These are phyloP conservation scores for Linnemannia hyalina DNA, from an alignment of 192 early-diverging fungal species.

Conservation along the genomic window DNA sequence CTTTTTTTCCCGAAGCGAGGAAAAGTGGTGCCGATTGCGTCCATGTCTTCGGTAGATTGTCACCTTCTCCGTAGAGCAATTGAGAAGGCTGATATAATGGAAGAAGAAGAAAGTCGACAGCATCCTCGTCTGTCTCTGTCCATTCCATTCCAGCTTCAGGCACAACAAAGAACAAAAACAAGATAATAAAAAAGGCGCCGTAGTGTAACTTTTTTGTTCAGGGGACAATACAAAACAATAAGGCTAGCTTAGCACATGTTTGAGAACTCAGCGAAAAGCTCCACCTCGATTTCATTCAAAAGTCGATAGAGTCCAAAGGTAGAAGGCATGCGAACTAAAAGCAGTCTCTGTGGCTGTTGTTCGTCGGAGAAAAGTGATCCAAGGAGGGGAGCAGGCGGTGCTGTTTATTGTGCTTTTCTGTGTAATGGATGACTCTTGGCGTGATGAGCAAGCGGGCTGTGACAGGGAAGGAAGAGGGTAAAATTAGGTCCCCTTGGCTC, in stretches of 20 bases:
- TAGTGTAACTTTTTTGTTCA: background rate
- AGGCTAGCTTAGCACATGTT: background rate
- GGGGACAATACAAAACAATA: too few species aligned
- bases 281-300: background rate
- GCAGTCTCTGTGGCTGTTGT: background rate
- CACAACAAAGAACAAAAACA: background rate
- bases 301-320: background rate
- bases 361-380: background rate
- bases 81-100: too few species aligned
- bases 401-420: background rate
- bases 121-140: too few species aligned
- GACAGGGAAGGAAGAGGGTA: background rate
- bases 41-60: too few species aligned
- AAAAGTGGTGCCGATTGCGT: too few species aligned
- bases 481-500: too few species aligned
- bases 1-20: too few species aligned
- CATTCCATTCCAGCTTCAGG: too few species aligned
- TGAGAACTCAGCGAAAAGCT: background rate
- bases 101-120: too few species aligned
- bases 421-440: background rate
- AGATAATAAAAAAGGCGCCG: background rate
- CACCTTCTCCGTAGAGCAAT: too few species aligned
- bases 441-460: background rate
- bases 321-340: background rate
- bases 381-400: background rate